Evolutionary conservation across 805 yeast species (phyloP), one percentile per base, ranked within the genome.

Genomic region (Candida suzukii): DNA sequence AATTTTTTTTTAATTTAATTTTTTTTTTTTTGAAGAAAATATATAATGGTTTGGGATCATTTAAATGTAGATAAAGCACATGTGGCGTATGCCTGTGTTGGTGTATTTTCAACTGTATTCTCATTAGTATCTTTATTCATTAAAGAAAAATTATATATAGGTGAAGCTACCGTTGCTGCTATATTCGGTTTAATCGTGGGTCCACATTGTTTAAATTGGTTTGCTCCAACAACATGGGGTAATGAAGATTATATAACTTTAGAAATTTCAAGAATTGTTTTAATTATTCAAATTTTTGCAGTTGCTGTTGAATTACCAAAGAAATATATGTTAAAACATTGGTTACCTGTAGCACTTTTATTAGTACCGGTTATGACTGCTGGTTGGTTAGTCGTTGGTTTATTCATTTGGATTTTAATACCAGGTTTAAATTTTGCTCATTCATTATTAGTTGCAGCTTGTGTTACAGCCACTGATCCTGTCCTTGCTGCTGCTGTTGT

Each of bases 381-480:
- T 27, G 87, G 87, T 43, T 82, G 87, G 84, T 54, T 83, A 12
- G 62, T 77, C 6, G 77, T 79, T 21, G 84, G 84, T 0, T 58
- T 78, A 5, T 78, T 82, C 47, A 68, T 80, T 26, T 82, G 81
- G 78, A 61, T 67, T 8, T 63, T 80, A 37, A 72, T 81, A 26
- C 86, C 86, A 0, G 71, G 71, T 24, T 63, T 80, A 42, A 60
- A 63, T 27, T 80, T 74, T 54, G 58, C 74, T 18, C 74, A 78
- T 38, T 75, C 78, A 6, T 68, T 82, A 26, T 63, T 81, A 39
- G 77, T 82, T 1, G 71, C 78, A 11, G 85, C 85, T 2, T 81
- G 88, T 56, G 74, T 81, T 40, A 82, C 90, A 0, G 88, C 88
- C 8, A 82, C 90, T 0, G 90, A 82, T 57, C 90, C 88, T 3